Percentiles rank a stretch among this genome's conserved stretches.
Conservation (phyloP, 202 grass and related monocot species). For the Eragrostis tef region DNA sequence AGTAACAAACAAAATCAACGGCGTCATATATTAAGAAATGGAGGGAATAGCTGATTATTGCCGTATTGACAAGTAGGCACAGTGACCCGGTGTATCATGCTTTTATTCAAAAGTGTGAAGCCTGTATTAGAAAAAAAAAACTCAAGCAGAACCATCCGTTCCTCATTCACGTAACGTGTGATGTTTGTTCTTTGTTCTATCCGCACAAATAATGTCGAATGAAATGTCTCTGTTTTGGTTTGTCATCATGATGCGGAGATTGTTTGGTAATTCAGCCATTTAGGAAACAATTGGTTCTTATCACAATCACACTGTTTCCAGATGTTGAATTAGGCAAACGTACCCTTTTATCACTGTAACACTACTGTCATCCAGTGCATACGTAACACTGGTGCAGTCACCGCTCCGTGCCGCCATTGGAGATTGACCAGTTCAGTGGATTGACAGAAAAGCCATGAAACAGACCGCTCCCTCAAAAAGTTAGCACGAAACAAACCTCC, state of each 20-base stretch:
- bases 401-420: too few relatives aligned
- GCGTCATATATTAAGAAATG: too few relatives aligned
- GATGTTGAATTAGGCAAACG: slow-evolving; percentile 15
- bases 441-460: not conserved
- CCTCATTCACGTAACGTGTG: too few relatives aligned
- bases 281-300: not conserved
- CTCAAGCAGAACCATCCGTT: too few relatives aligned
- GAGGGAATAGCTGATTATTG: too few relatives aligned
- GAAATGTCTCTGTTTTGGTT: not conserved
- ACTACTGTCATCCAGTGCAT: not conserved
- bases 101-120: too few relatives aligned
- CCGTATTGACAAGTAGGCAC: too few relatives aligned
- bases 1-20: too few relatives aligned
- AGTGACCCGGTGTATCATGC: too few relatives aligned
- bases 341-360: not conserved
- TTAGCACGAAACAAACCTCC: not conserved
- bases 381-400: not conserved
- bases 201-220: not conserved
- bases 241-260: not conserved
- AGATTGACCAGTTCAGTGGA: too few relatives aligned
- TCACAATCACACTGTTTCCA: not conserved
- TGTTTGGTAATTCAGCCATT: not conserved
- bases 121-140: too few relatives aligned
- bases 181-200: not conserved
- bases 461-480: not conserved